Percentiles rank a stretch among this genome's conserved stretches.
Conservation (phyloP, 139 green algal genomes). For the Helicosporidium sp. region DNA sequence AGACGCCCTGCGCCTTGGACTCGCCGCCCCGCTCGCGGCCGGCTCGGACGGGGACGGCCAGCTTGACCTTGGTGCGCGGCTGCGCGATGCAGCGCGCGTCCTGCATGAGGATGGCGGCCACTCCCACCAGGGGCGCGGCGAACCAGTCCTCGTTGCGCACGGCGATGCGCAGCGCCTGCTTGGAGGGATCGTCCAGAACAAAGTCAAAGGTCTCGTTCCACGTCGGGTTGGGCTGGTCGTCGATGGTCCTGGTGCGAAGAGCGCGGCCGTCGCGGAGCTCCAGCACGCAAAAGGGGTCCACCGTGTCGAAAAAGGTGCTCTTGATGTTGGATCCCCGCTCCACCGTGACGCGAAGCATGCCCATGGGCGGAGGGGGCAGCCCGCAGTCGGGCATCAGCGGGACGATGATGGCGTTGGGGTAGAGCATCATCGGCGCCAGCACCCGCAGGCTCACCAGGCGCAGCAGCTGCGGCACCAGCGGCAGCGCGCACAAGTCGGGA, state of each 20-base stretch:
- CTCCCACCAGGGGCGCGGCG: constrained; percentile 4
- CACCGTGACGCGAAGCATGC: constrained; percentile 27
- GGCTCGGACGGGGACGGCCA: too few relatives aligned
- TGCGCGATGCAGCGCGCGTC: too few relatives aligned
- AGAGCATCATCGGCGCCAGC: constrained; percentile 30
- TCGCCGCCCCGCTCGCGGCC: too few relatives aligned
- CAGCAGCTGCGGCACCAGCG: too few relatives aligned
- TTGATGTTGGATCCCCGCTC: too few relatives aligned
- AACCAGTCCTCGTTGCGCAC: constrained; percentile 23
- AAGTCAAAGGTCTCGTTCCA: constrained; percentile 46
- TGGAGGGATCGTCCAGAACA: constrained; percentile 20
- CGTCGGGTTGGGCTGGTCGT: constrained; percentile 24
- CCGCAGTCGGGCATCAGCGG: constrained; percentile 55
- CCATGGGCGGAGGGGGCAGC: constrained; percentile 21
- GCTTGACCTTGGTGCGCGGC: too few relatives aligned
- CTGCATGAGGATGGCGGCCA: constrained; percentile 1
- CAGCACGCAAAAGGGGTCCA: too few relatives aligned
- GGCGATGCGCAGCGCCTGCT: constrained; percentile 28
- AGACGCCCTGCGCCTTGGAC: too few relatives aligned
- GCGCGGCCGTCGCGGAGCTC: too few relatives aligned
- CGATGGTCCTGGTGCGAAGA: constrained; percentile 13
- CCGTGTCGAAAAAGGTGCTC: too few relatives aligned
- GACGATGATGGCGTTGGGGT: constrained; percentile 45
- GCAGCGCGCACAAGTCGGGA: too few relatives aligned
- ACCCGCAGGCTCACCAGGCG: constrained; percentile 10